Base-by-base conservation (phyloP, 257 asterid species). In the Eucommia ulmoides region DNA sequence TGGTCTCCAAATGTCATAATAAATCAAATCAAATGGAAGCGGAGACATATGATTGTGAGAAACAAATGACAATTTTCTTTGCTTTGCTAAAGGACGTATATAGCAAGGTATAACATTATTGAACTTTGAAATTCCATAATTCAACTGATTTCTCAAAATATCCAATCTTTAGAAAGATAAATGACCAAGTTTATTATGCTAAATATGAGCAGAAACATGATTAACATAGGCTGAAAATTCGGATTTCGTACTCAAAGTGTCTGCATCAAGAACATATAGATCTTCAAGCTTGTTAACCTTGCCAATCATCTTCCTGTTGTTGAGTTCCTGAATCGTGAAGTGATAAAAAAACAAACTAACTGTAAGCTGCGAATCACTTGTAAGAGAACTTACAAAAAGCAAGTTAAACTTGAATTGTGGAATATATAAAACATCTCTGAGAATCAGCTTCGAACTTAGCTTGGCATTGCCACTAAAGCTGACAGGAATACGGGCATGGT, bases 121-220 rank as follows among this genome's bases (percentile, higher is more conserved):
- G 3, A 12, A 5, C 20, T 1, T 4, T 21, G 33, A 49, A 2
- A 10, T 2, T 1, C 7, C 3, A 21, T 3, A 49, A 5, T 22
- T 18, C n/a, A 49, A 49, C 3, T 21, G 20, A 3, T 3, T 19
- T 1, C 1, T 0, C 2, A 18, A 20, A 20, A 3, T 7, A 17
- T 9, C n/a, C 24, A 44, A 18, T 8, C 14, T 11, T 24, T 12
- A 11, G 23, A 3, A 18, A 2, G 61, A 45, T 1, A 45, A 6
- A 18, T 55, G 53, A 5, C 45, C 45, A 3, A 24, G 45, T 11
- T 45, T n/a, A n/a, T 15, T 17, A 9, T 55, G 33, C 53, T 29
- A 55, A 24, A 17, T n/a, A n/a, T n/a, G n/a, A n/a, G n/a, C n/a
- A n/a, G n/a, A n/a, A n/a, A n/a, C n/a, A n/a, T n/a, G n/a, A n/a